These are phyloP conservation scores for Alternaria sp. DNA, from an alignment of 2,329 filamentous ascomycete species.

Conservation along the genomic window DNA sequence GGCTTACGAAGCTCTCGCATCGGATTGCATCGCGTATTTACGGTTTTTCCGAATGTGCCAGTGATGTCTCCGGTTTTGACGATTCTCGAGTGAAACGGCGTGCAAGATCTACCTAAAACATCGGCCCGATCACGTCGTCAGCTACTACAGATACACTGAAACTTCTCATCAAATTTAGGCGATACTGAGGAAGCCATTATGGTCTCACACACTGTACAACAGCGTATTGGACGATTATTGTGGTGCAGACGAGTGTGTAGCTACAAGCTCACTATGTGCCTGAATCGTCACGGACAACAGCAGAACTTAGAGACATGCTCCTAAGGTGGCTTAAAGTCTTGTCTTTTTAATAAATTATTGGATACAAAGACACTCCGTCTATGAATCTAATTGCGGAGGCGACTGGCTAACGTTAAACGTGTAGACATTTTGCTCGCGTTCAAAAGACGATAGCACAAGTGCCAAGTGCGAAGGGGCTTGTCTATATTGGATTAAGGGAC, in stretches of 20 bases:
- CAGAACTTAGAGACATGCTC: background rate
- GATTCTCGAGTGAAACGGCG: constrained; percentile 4
- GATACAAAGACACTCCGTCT: background rate
- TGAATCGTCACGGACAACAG: background rate
- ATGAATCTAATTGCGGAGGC: background rate
- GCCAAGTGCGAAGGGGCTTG: background rate
- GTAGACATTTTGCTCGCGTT: background rate
- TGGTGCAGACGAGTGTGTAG: background rate
- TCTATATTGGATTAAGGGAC: background rate
- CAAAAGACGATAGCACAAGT: background rate
- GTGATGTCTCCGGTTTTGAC: background rate
- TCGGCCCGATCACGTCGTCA: background rate
- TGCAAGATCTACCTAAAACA: constrained; percentile 1
- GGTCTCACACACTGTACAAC: background rate
- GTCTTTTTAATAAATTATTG: background rate
- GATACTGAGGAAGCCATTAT: background rate
- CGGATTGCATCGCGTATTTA: background rate
- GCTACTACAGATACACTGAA: constrained; percentile 1
- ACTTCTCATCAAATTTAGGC: background rate
- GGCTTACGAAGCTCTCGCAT: background rate
- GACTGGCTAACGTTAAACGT: background rate
- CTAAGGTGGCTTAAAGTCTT: background rate
- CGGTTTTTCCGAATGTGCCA: background rate
- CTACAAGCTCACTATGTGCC: background rate
- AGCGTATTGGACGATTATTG: background rate